Base-by-base conservation (phyloP, 768 basidiomycete species). In the Trametes gibbosa region DNA sequence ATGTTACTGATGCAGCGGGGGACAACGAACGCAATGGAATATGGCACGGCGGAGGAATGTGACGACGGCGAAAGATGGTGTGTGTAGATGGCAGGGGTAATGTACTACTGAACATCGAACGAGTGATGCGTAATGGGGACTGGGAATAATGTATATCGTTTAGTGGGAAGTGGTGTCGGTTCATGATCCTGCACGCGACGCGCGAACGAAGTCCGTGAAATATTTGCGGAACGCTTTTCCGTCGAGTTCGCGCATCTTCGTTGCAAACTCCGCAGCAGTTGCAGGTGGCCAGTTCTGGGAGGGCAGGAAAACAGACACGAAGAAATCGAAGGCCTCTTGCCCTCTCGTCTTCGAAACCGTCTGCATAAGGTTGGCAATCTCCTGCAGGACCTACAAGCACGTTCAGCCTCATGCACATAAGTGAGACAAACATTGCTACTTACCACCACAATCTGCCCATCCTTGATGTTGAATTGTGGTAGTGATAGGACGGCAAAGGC, bases 351-450 rank as follows among this genome's bases (percentile, higher is more conserved):
- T 86, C 63, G 84, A 82, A 8, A 96, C 81, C 0, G 82, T 78
- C 69, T 97, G 92, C 40, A 98, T 76, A 47, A 98, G 81, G 66
- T 84, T 86, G 46, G 90, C 89, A 54, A 98, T 88, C 70, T 99
- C 97, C 64, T 90, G 84, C 21, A 98, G 76, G 53, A 95, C 89
- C 95, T 98, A 16, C 19, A 10, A 2, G 39, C 3, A 37, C 8
- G n/a, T n/a, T 39, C 27, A 7, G 3, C 2, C 5, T 43, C 43
- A 10, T 24, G 19, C 19, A 1, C 7, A 45, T 23, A 13, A 13
- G 21, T 23, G 6, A 2, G 50, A 17, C 16, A 37, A 14, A 50
- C n/a, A 37, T 39, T 43, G 23, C 8, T 27, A 73, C 92, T 69
- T 66, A 95, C 95, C 68, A 87, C 82, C 50, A 89, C 78, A 68